These are phyloP conservation scores for Psilocybe cyanescens DNA, from an alignment of 768 basidiomycete species.

Conservation along the genomic window DNA sequence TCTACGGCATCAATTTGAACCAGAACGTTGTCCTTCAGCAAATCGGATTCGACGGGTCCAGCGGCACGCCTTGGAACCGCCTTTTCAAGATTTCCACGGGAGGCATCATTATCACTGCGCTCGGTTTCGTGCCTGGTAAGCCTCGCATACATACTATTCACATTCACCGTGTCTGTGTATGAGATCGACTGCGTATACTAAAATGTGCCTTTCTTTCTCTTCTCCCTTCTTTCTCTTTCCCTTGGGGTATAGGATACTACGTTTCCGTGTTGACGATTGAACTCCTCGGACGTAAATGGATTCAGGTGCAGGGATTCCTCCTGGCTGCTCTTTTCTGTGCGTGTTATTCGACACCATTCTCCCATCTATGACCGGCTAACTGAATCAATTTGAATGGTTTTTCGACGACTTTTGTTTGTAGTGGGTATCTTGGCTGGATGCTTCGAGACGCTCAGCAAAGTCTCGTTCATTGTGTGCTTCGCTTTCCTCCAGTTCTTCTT, in stretches of 20 bases:
- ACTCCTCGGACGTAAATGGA: slow-evolving; percentile 72
- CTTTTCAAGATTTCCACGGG: slow-evolving; percentile 72
- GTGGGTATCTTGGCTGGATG: slow-evolving; percentile 72
- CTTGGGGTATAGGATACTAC: slow-evolving; percentile 58
- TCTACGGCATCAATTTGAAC: slow-evolving; percentile 77
- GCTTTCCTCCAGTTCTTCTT: slow-evolving; percentile 81
- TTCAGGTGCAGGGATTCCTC: slow-evolving; percentile 79
- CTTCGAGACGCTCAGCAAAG: slow-evolving; percentile 58
- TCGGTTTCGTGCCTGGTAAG: slow-evolving; percentile 79
- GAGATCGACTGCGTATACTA: no score
- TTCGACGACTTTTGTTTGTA: slow-evolving; percentile 21
- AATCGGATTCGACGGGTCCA: slow-evolving; percentile 67
- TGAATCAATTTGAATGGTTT: no score
- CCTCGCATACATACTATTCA: not conserved
- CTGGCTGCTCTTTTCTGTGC: slow-evolving; percentile 68
- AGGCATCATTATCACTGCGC: slow-evolving; percentile 70
- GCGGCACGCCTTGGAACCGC: slow-evolving; percentile 62
- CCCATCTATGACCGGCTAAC: not conserved
- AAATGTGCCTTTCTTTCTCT: no score
- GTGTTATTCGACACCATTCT: slow-evolving; percentile 18
- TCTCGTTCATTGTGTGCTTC: slow-evolving; percentile 73
- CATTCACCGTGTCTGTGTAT: no score
- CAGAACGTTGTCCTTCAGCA: slow-evolving; percentile 77
- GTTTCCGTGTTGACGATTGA: slow-evolving; percentile 71
- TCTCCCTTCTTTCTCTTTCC: not conserved